Conservation (phyloP, 352 stramenopile species). For the Globisporangium lucens region DNA sequence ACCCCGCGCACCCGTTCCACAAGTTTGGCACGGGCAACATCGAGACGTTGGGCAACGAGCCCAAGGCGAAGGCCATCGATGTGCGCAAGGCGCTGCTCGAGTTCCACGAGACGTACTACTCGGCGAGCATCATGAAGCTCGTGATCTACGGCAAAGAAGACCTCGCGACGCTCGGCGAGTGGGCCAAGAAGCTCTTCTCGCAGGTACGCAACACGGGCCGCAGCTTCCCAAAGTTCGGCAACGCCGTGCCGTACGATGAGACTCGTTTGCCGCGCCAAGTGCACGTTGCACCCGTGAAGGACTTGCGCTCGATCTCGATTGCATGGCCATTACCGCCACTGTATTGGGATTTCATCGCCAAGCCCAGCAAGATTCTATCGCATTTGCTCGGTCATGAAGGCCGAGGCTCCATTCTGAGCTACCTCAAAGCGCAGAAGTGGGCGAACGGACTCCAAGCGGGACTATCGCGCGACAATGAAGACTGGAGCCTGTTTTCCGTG, state of each 20-base stretch:
- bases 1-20: constrained; percentile 75
- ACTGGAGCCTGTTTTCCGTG: constrained; percentile 64
- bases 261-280: constrained; percentile 36
- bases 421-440: constrained; percentile 85
- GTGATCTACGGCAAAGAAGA: constrained; percentile 88
- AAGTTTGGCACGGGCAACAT: constrained; percentile 92
- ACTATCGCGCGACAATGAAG: constrained; percentile 65
- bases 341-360: constrained; percentile 57
- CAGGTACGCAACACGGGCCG: constrained; percentile 73
- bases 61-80: constrained; percentile 41
- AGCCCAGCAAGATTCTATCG: constrained; percentile 82
- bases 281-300: constrained; percentile 64
- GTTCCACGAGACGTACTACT: constrained; percentile 89
- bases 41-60: constrained; percentile 57
- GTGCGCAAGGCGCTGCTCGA: constrained; percentile 70
- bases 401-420: constrained; percentile 89
- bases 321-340: constrained; percentile 59
- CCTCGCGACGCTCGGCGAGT: constrained; percentile 76
- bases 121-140: constrained; percentile 27
- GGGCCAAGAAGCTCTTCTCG: constrained; percentile 74
- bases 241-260: constrained; percentile 49
- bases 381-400: constrained; percentile 95
- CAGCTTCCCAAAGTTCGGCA: constrained; percentile 47
- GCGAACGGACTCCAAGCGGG: constrained; percentile 64
- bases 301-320: constrained; percentile 68